Percentiles rank a stretch among this genome's conserved stretches.
These are phyloP conservation scores for Diaporthe australafricana DNA, from an alignment of 2,329 filamentous ascomycete species.

Conservation along the genomic window DNA sequence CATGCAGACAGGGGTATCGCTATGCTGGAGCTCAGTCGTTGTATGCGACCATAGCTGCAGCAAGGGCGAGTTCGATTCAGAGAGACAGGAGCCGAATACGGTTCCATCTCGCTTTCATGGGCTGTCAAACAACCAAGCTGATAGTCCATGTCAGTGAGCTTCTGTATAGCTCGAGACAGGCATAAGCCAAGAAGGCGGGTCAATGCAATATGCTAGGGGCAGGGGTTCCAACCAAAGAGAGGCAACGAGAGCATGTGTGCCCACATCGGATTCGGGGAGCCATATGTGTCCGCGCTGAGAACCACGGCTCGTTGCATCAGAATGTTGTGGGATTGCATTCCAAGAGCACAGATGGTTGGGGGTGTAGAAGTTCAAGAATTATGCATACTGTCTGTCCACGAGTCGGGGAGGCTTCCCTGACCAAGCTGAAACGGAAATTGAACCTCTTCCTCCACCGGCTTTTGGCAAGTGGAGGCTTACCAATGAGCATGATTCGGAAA, in stretches of 20 bases:
- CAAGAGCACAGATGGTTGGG: constrained; percentile 3
- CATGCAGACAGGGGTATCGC: constrained; percentile 6
- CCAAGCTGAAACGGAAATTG: constrained; percentile 12
- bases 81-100: neutral
- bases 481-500: neutral
- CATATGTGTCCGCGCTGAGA: constrained; percentile 1
- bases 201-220: constrained; percentile 6
- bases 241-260: neutral
- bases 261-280: constrained; percentile 23
- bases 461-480: constrained; percentile 22
- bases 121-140: neutral
- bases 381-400: constrained; percentile 7
- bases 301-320: neutral
- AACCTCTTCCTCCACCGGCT: constrained; percentile 15
- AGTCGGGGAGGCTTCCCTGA: constrained; percentile 21
- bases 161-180: constrained; percentile 18
- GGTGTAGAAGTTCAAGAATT: constrained; percentile 1
- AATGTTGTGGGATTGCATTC: constrained; percentile 9
- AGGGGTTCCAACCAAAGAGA: constrained; percentile 6
- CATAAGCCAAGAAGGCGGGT: constrained; percentile 18
- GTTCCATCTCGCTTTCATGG: constrained; percentile 7
- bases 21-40: neutral
- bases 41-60: neutral
- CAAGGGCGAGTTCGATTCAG: constrained; percentile 2
- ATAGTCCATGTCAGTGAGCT: constrained; percentile 10